These are phyloP conservation scores for Populus tomentosa DNA, from an alignment of 441 rosid species.

Conservation along the genomic window DNA sequence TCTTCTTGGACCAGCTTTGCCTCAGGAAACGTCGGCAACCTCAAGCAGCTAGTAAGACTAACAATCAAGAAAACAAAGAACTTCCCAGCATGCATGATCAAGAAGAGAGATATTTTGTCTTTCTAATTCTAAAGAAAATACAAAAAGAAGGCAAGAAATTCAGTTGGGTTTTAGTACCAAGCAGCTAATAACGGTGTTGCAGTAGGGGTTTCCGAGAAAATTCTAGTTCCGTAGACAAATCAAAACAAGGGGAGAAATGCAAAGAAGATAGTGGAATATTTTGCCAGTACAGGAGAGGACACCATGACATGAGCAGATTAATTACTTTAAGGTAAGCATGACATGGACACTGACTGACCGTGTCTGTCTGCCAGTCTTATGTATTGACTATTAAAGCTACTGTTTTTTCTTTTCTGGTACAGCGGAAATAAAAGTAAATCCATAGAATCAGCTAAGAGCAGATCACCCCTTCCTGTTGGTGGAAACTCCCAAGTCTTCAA, in stretches of 20 bases:
- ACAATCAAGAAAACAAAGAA: slow-evolving; percentile 27
- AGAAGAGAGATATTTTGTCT: neutral
- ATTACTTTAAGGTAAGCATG: neutral
- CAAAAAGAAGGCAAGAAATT: neutral
- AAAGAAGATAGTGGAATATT: neutral
- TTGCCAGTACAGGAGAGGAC: neutral
- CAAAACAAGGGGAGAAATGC: neutral
- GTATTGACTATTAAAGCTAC: neutral
- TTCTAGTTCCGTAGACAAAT: neutral
- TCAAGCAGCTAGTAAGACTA: slow-evolving; percentile 38
- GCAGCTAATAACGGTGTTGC: neutral
- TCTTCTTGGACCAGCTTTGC: slow-evolving; percentile 54
- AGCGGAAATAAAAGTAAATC: too few relatives aligned
- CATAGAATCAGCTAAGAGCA: too few relatives aligned
- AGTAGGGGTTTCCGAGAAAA: neutral
- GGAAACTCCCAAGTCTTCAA: too few relatives aligned
- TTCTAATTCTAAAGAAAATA: slow-evolving; percentile 1
- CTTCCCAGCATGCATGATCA: neutral
- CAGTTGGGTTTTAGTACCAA: neutral
- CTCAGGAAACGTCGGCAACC: slow-evolving; percentile 30
- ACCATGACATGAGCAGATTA: neutral
- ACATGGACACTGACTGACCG: neutral
- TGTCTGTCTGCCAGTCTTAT: neutral
- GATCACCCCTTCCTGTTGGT: too few relatives aligned
- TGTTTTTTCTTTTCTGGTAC: neutral